Evolutionary conservation across 1,284 basidiomycete genomes (phyloP), one percentile per base, ranked within the genome.

Genomic region (Vanrija pseudolonga): DNA sequence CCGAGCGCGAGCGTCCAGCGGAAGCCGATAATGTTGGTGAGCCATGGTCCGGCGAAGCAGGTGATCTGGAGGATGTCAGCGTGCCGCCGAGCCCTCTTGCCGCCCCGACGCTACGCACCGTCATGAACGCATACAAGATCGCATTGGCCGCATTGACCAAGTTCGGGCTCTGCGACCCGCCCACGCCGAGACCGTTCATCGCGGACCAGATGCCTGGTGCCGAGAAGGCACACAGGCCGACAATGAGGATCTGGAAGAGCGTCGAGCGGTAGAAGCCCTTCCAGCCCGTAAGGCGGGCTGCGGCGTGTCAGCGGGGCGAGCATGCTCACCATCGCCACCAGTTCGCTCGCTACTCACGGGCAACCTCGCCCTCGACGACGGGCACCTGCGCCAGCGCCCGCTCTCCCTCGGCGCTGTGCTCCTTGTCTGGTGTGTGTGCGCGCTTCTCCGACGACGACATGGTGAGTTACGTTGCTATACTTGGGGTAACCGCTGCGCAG

Each of bases 191-290:
- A 28, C 64, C 64, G 20, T 63, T 65, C 51, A 68, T 49, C n/a
- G 64, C 65, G 15, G 56, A 59, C 59, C 48, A 66, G 61, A 68
- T 68, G 5, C 69, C 69, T 2, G 69, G 69, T 9, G 64, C 65
- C 26, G 63, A 64, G 47, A 71, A 68, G 6, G 69, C 64, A 9
- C 64, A 62, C 2, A 61, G 50, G 11, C 55, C 50, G 7, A 58
- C 60, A 28, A 59, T 42, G 14, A 62, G 43, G 40, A 67, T 65
- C 56, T 66, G 62, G 57, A 63, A 63, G 3, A 59, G 59, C 0
- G 63, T 62, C 22, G 62, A 61, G 45, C 64, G 62, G 37, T 56
- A 56, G 46, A 56, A 56, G n/a, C 23, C 28, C 28, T 43, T 32
- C 9, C 8, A 32, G 32, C 32, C 32, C 4, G 32, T 32, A 4